These are phyloP conservation scores for Artemisia argyi DNA, from an alignment of 129 eudicot species.

Conservation along the genomic window DNA sequence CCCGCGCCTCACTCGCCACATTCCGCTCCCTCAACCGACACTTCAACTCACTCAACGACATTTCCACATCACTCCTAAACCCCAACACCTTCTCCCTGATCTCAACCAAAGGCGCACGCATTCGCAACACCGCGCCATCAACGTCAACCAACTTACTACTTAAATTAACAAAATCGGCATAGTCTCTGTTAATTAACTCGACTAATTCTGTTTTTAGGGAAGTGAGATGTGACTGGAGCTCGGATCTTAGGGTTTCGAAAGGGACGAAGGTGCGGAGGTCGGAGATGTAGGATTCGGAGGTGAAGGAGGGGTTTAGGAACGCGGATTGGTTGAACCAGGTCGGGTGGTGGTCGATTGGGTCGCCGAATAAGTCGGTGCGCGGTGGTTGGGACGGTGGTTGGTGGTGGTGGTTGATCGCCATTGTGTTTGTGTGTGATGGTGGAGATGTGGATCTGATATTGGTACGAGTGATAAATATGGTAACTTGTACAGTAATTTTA, in stretches of 20 bases:
- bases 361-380: slow-evolving; percentile 84
- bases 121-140: slow-evolving; percentile 75
- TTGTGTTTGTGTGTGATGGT: not conserved
- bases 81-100: slow-evolving; percentile 71
- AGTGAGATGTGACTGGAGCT: slow-evolving; percentile 80
- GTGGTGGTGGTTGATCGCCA: slow-evolving; percentile 35
- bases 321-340: slow-evolving; percentile 83
- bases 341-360: slow-evolving; percentile 77
- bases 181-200: slow-evolving; percentile 84
- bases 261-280: slow-evolving; percentile 98
- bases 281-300: slow-evolving; percentile 84
- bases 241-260: slow-evolving; percentile 87
- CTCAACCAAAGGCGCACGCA: slow-evolving; percentile 90
- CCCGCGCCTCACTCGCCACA: slow-evolving; percentile 73
- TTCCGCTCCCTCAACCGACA: slow-evolving; percentile 62
- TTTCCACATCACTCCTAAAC: slow-evolving; percentile 63
- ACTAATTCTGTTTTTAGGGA: slow-evolving; percentile 74
- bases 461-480: too few relatives aligned
- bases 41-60: slow-evolving; percentile 58
- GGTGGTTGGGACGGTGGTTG: slow-evolving; percentile 46
- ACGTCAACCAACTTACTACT: slow-evolving; percentile 89
- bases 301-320: slow-evolving; percentile 70
- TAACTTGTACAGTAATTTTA: too few relatives aligned
- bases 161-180: slow-evolving; percentile 82
- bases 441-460: not conserved